phyloP scores from a whole-genome alignment of 2,329 filamentous ascomycete species.

The Claviceps purpurea region DNA sequence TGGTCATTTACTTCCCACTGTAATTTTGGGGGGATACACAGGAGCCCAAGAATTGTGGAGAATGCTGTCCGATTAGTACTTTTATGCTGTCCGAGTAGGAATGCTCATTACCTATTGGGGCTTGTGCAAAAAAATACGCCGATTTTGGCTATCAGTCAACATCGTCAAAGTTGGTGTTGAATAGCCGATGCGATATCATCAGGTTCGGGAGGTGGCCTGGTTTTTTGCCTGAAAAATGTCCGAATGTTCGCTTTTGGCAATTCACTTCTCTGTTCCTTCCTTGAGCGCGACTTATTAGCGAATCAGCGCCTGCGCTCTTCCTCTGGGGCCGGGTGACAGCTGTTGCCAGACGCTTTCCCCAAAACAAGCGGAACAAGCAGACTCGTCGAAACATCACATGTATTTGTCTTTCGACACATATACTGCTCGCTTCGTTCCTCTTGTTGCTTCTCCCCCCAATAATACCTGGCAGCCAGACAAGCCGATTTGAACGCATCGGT shows the following conservation, averaged over 20 bases:
- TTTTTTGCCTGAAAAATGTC: neutral
- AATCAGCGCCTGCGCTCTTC: neutral
- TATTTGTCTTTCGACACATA: neutral
- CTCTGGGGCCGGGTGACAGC: conserved; percentile 1
- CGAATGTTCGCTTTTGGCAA: neutral
- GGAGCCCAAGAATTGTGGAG: no score
- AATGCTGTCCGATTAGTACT: no score
- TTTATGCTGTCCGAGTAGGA: no score
- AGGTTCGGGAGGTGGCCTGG: neutral
- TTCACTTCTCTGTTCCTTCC: neutral
- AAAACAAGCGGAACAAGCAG: neutral
- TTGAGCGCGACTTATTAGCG: neutral
- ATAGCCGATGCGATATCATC: neutral
- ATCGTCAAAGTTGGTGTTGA: neutral
- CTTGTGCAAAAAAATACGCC: neutral
- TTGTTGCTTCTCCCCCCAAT: no score
- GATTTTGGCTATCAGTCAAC: neutral
- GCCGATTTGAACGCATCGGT: neutral
- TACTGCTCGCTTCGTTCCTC: neutral
- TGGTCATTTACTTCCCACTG: no score
- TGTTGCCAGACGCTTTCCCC: conserved; percentile 2
- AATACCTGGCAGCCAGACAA: neutral
- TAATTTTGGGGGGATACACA: no score
- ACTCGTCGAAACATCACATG: neutral
- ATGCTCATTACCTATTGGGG: neutral